Conservation (phyloP, 139 green algal species). For the Micractinium conductrix region DNA sequence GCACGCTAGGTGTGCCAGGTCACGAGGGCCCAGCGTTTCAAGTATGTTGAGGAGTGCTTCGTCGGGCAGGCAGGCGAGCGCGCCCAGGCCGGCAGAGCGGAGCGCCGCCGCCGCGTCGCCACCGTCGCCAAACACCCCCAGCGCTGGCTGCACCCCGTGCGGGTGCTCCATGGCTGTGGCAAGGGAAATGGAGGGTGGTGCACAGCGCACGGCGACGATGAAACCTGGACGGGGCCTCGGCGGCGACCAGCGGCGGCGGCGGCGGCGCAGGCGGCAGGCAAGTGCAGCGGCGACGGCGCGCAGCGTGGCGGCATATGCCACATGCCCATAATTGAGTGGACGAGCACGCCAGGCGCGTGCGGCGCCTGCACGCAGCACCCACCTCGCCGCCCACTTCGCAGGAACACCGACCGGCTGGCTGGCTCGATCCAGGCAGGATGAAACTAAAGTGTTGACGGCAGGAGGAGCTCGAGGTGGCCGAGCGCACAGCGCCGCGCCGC, state of each 20-base stretch:
- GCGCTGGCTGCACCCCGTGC: constrained; percentile 16
- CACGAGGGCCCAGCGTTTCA: constrained; percentile 37
- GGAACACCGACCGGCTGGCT: too few species aligned
- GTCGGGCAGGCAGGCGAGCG: constrained; percentile 75
- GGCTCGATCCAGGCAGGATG: too few species aligned
- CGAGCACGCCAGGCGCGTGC: not conserved
- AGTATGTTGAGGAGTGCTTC: constrained; percentile 82
- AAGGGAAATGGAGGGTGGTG: not conserved
- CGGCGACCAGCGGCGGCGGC: not conserved
- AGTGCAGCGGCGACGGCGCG: not conserved
- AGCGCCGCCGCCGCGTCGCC: not conserved
- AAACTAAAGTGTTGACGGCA: too few species aligned
- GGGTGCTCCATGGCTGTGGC: not conserved
- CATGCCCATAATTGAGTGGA: not conserved
- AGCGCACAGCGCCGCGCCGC: too few species aligned
- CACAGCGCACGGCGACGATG: not conserved
- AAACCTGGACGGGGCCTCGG: not conserved
- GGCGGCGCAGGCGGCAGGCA: not conserved
- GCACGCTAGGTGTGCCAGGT: constrained; percentile 58
- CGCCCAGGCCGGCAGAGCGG: constrained; percentile 72
- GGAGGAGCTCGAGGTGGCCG: too few species aligned
- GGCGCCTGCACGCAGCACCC: too few species aligned
- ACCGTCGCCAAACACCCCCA: constrained; percentile 24
- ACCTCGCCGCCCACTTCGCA: too few species aligned
- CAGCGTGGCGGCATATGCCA: not conserved